Conservation (phyloP, 352 stramenopile genomes). For the Aphanomyces astaci region DNA sequence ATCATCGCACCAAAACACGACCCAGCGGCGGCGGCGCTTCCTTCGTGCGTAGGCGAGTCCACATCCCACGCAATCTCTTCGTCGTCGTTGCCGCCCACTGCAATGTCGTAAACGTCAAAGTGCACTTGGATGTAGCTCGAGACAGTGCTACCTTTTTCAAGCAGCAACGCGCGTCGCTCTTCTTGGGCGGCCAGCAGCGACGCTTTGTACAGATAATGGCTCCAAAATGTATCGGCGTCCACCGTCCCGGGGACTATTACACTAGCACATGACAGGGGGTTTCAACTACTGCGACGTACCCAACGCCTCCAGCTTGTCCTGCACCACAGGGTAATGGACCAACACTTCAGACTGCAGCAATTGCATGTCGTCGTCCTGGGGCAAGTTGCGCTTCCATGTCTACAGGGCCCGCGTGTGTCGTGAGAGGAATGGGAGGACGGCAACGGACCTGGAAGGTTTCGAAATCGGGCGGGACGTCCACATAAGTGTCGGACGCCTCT, state of each 20-base stretch:
- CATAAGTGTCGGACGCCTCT: slow-evolving; percentile 56
- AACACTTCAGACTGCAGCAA: slow-evolving; percentile 48
- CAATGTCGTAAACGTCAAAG: too few species aligned
- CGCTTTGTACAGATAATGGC: slow-evolving; percentile 69
- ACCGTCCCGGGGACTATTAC: slow-evolving; percentile 38
- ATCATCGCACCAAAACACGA: slow-evolving; percentile 37
- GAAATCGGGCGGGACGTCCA: slow-evolving; percentile 41
- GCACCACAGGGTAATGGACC: slow-evolving; percentile 52
- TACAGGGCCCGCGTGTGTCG: not conserved
- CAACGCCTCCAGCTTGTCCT: slow-evolving; percentile 46
- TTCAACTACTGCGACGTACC: not conserved
- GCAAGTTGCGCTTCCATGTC: slow-evolving; percentile 42
- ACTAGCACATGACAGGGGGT: too few species aligned
- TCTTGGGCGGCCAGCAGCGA: slow-evolving; percentile 59
- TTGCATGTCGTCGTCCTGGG: slow-evolving; percentile 34
- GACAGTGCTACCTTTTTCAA: slow-evolving; percentile 46
- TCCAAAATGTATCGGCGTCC: slow-evolving; percentile 48
- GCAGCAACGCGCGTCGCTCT: slow-evolving; percentile 46
- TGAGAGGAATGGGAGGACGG: too few species aligned
- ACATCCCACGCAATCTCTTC: slow-evolving; percentile 64
- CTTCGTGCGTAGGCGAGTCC: slow-evolving; percentile 37
- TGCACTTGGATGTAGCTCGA: not conserved
- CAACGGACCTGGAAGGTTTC: slow-evolving; percentile 42
- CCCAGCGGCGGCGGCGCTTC: slow-evolving; percentile 31
- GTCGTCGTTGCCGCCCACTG: slow-evolving; percentile 39